Evolutionary conservation across 192 early-diverging fungal genomes (phyloP), one percentile per base, ranked within the genome.

Genomic region (Coemansia sp.): DNA sequence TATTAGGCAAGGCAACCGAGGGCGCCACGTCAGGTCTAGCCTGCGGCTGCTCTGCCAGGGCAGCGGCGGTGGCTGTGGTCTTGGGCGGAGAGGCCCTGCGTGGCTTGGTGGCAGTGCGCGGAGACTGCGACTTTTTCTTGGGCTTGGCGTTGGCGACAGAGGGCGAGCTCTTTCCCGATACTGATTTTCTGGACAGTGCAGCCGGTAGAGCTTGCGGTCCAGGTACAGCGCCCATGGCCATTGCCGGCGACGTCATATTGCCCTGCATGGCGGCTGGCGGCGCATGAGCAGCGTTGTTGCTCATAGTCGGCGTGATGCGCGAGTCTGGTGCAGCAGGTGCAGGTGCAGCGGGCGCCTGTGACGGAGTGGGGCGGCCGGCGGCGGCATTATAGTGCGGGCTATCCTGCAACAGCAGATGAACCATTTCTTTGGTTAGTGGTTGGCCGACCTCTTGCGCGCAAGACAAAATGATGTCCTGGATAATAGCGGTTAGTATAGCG

Each of bases 71-170:
- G 45, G 64, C 10, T 20, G 40, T 43, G 45, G 64, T 5, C 20
- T 45, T 62, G 1, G 53, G 61, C 15, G 55, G 70, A 16, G 78
- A 34, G 35, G 45, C 64, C 64, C 73, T 81, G 43, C 73, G 78
- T 8, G 73, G 11, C 67, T 81, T 81, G 20, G 78, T 32, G 3
- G 69, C 37, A 1, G 78, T 73, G 41, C 70, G 70, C 11, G 79
- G 79, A n/a, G 79, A 76, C 59, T 76, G 74, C 2, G 79, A 76
- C 63, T 82, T 82, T 49, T 81, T 81, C 45, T 81, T 81, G 12
- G 69, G 62, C 60, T 75, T 80, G 18, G 73, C 27, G 16, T 63
- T 68, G 16, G 34, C 58, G 15, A 73, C 73, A 0, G 78, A 75
- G 2, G 78, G 69, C 24, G 78, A 73, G 15, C 40, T 63, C 60